Evolutionary conservation across 108 stramenopile species (phyloP).

Genomic region (Pseudonitzschia pungens): DNA sequence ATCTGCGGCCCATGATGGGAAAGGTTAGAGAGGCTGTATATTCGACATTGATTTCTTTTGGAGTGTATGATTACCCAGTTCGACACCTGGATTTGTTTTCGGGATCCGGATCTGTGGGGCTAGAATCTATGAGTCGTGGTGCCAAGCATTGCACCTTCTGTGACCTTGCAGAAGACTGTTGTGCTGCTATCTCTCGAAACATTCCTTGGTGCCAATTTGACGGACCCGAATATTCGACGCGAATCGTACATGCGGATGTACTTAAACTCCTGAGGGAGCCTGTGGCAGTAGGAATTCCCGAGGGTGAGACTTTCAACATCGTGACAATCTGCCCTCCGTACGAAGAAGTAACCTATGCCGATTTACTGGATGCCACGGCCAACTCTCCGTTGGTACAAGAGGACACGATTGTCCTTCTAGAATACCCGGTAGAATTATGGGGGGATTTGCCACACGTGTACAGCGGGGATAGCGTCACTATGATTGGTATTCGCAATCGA

Average conservation of each 20-base stretch:
- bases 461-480: constrained; percentile 58
- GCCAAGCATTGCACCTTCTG: constrained; percentile 87
- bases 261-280: constrained; percentile 86
- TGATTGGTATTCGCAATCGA: constrained; percentile 92
- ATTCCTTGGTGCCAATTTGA: constrained; percentile 75
- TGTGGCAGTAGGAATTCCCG: constrained; percentile 62
- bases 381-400: constrained; percentile 72
- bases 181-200: constrained; percentile 67
- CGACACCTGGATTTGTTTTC: constrained; percentile 92
- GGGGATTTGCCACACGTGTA: constrained; percentile 88
- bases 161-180: constrained; percentile 77
- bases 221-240: constrained; percentile 43
- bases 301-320: constrained; percentile 67
- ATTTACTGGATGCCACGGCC: constrained; percentile 79
- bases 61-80: constrained; percentile 71
- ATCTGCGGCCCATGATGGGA: constrained; percentile 98
- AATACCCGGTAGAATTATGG: constrained; percentile 92
- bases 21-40: constrained; percentile 95
- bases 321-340: constrained; percentile 95
- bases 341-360: constrained; percentile 94
- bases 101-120: constrained; percentile 91
- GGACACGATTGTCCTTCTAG: constrained; percentile 88
- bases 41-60: constrained; percentile 85
- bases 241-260: constrained; percentile 84
- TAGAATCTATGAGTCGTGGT: constrained; percentile 91